Evolutionary conservation across 257 asterid genomes (phyloP).

Genomic region (Solanum gandarillasii): DNA sequence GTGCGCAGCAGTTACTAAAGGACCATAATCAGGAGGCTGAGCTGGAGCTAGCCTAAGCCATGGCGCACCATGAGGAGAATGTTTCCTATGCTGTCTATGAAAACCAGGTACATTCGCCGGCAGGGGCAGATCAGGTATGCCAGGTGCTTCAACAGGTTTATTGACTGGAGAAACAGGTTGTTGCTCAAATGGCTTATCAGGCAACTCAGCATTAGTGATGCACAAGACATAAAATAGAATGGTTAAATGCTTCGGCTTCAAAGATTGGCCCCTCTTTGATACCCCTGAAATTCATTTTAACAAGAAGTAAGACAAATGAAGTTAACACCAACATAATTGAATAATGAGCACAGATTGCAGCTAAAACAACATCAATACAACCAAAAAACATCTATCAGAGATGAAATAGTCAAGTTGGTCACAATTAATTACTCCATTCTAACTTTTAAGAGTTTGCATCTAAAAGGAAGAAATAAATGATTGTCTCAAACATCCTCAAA

Average conservation of each 20-base stretch:
- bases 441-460: neutral
- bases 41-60: slow-evolving; percentile 15
- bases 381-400: neutral
- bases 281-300: slow-evolving; percentile 33
- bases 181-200: slow-evolving; percentile 18
- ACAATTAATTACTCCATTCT: neutral
- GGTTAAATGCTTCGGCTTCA: slow-evolving; percentile 29
- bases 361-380: neutral
- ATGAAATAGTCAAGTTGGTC: neutral
- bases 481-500: neutral
- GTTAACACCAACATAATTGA: neutral
- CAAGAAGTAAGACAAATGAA: neutral
- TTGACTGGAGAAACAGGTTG: slow-evolving; percentile 23
- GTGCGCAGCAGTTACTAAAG: slow-evolving; percentile 33
- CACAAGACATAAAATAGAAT: slow-evolving; percentile 30
- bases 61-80: slow-evolving; percentile 35
- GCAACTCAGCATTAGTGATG: slow-evolving; percentile 27
- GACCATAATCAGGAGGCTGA: slow-evolving; percentile 48
- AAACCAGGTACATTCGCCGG: slow-evolving; percentile 23
- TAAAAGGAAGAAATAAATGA: neutral
- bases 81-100: slow-evolving; percentile 20
- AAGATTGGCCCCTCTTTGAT: slow-evolving; percentile 26
- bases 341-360: neutral
- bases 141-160: slow-evolving; percentile 15
- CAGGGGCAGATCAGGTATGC: slow-evolving; percentile 30